Evolutionary conservation across 306 rosid species (phyloP), one percentile per base, ranked within the genome.

Genomic region (Gastrolobium bilobum): DNA sequence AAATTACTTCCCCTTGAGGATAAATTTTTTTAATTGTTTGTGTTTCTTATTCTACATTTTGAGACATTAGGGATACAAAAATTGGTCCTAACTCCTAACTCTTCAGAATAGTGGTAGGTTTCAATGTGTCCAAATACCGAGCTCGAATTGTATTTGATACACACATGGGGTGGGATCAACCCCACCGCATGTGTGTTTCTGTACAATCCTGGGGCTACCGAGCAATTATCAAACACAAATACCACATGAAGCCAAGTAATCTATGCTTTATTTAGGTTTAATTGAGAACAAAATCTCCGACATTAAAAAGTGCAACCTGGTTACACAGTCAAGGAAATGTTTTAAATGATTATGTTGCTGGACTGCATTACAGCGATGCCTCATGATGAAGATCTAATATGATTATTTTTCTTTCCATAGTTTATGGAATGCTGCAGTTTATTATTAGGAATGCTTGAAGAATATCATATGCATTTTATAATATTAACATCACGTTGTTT

Each of bases 401-500:
- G 52, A 30, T 47, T 75, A 30, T 26, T 59, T 42, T 31, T 9
- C 4, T 2, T 54, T 71, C 61, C 56, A 29, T 38, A 7, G n/a
- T 62, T 47, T 26, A 37, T 1, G 0, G 26, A 20, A 20, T 11
- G 58, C 31, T 52, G 52, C 52, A 13, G 51, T 39, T 31, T 34
- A 13, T 77, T 54, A 35, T 53, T 26, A 54, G 9, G 61, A 52
- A 46, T 75, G 4, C 42, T 68, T 39, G 56, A 50, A 75, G 13
- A 52, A 34, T 15, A 5, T 53, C 48, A 7, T 56, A 29, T 69
- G 10, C 69, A 53, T 56, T 10, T 20, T 33, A 50, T 29, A 54
- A 20, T 54, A 11, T 46, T 70, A 47, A 88, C 35, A 50, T 78
- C 39, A 2, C 47, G 53, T 51, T 35, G 38, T 46, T 76, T 52